A percentile compares a stretch with the other conserved stretches of the same genome.
Conservation (phyloP, 1,284 basidiomycete genomes). For the Boletellus deceptivus region DNA sequence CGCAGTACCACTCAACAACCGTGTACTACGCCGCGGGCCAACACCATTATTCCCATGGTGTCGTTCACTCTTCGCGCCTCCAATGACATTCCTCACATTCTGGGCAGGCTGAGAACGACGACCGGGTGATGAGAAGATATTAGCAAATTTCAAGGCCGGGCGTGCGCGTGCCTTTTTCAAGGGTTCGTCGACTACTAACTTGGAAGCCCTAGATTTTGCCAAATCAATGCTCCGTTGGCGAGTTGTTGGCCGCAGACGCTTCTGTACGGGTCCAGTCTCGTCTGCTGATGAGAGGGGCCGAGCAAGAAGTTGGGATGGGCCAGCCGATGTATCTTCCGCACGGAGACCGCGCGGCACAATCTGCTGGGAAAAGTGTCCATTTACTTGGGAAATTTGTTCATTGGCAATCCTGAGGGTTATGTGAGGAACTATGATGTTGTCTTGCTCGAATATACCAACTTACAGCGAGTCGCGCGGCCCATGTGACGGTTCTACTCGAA, state of each 20-base stretch:
- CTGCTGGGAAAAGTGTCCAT: constrained; percentile 57
- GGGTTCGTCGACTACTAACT: constrained; percentile 60
- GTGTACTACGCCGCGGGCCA: constrained; percentile 64
- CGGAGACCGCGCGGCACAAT: constrained; percentile 39
- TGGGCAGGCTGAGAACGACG: constrained; percentile 68
- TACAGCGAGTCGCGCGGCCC: constrained; percentile 65
- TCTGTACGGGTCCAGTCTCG: constrained; percentile 72
- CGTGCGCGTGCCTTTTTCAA: constrained; percentile 82
- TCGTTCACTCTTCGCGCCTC: constrained; percentile 48
- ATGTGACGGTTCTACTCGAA: constrained; percentile 50
- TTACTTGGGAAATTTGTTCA: constrained; percentile 58
- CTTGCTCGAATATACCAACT: constrained; percentile 23
- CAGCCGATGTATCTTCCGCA: constrained; percentile 34
- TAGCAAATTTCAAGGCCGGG: constrained; percentile 75
- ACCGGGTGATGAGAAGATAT: constrained; percentile 77
- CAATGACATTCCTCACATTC: constrained; percentile 50
- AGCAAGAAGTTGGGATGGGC: constrained; percentile 45
- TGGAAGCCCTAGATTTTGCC: constrained; percentile 49
- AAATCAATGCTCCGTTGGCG: constrained; percentile 51
- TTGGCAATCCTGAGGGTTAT: constrained; percentile 46
- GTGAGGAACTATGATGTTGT: constrained; percentile 5
- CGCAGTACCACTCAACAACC: constrained; percentile 54
- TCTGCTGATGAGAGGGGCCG: constrained; percentile 77
- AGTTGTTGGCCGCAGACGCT: constrained; percentile 65
- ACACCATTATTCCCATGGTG: constrained; percentile 40